Conservation (phyloP, 345 rosid genomes). For the Pistacia atlantica region DNA sequence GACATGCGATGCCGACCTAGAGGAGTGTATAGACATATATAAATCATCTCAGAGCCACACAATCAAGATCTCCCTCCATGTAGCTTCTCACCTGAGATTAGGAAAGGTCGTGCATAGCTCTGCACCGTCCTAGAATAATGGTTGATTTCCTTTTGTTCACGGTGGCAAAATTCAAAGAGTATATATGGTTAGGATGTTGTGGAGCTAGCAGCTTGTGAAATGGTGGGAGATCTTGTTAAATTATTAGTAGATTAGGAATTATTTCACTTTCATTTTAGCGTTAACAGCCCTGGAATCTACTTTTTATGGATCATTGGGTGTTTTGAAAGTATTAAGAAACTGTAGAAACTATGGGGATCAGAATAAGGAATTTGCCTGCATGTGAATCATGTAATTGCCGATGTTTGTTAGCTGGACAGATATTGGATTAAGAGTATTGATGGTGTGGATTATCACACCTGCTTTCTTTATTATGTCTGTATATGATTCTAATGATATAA, state of each 20-base stretch:
- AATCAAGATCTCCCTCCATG: conserved; percentile 58
- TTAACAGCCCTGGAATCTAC: neutral
- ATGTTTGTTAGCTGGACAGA: conserved; percentile 2
- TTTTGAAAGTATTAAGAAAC: neutral
- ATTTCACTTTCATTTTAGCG: neutral
- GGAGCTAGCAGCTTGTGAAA: conserved; percentile 1
- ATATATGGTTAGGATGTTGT: neutral
- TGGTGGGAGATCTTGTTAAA: conserved; percentile 11
- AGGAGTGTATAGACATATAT: conserved; percentile 78
- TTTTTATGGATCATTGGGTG: neutral
- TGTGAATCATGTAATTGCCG: neutral
- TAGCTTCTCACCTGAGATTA: conserved; percentile 34
- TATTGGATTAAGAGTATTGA: neutral
- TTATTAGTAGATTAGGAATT: neutral
- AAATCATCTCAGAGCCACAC: conserved; percentile 49
- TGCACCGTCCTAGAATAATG: conserved; percentile 22
- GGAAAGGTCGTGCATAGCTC: conserved; percentile 34
- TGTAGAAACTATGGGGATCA: neutral
- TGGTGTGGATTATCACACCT: neutral
- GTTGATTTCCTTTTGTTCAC: neutral
- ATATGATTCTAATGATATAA: neutral
- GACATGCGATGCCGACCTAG: conserved; percentile 77
- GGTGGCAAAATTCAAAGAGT: neutral
- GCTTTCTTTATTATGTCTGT: conserved; percentile 11
- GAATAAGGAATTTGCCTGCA: conserved; percentile 4